Conservation (phyloP, 768 basidiomycete species). For the Gymnopilus junonius region DNA sequence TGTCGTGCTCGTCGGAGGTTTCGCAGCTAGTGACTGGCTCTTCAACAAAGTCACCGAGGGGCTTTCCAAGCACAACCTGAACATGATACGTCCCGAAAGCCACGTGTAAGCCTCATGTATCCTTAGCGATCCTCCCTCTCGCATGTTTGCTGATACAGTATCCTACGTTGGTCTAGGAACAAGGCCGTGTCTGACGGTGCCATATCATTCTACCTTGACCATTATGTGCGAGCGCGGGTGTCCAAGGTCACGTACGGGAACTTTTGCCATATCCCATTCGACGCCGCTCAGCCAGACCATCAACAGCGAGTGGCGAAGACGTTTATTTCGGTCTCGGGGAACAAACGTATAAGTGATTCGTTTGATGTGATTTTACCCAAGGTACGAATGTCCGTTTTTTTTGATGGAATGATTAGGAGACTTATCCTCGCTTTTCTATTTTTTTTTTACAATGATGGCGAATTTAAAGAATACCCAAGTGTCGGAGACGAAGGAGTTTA, state of each 20-base stretch:
- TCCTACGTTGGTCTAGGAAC: slow-evolving; percentile 30
- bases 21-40: slow-evolving; percentile 62
- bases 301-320: slow-evolving; percentile 32
- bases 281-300: slow-evolving; percentile 44
- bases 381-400: slow-evolving; percentile 26
- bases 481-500: slow-evolving; percentile 48
- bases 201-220: slow-evolving; percentile 46
- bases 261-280: slow-evolving; percentile 39
- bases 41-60: slow-evolving; percentile 43
- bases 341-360: slow-evolving; percentile 39
- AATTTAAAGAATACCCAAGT: slow-evolving; percentile 50
- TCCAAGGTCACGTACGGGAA: slow-evolving; percentile 54
- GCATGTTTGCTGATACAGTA: not conserved
- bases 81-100: slow-evolving; percentile 53
- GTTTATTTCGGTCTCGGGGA: slow-evolving; percentile 41
- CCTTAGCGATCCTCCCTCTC: not conserved
- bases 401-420: not conserved
- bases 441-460: too few species aligned
- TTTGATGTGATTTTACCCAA: slow-evolving; percentile 48
- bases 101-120: slow-evolving; percentile 51
- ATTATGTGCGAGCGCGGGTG: slow-evolving; percentile 51
- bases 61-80: slow-evolving; percentile 42
- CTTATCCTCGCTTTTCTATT: not conserved
- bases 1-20: slow-evolving; percentile 60
- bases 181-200: slow-evolving; percentile 59